phyloP scores from a whole-genome alignment of 768 basidiomycete genomes.

The Lanmaoa rubissima region DNA sequence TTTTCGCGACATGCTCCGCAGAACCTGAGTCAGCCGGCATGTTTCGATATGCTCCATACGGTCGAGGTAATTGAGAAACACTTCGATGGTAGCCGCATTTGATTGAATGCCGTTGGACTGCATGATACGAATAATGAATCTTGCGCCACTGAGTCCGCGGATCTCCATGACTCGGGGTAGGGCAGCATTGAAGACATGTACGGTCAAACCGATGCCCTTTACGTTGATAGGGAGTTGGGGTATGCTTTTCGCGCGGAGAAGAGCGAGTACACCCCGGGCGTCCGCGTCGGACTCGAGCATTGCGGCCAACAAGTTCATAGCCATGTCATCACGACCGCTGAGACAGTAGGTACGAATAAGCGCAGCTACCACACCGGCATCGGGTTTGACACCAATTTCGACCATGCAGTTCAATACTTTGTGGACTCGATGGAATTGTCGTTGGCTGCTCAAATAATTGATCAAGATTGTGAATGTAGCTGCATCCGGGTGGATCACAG shows the following conservation, averaged over 20 bases:
- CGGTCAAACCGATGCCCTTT: conserved; percentile 33
- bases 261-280: conserved; percentile 19
- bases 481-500: conserved; percentile 44
- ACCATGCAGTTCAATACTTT: conserved; percentile 49
- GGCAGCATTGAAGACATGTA: conserved; percentile 60
- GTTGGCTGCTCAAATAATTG: conserved; percentile 46
- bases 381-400: conserved; percentile 40
- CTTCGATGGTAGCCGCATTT: conserved; percentile 52
- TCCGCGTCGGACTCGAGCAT: conserved; percentile 39
- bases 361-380: conserved; percentile 47
- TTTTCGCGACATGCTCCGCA: conserved; percentile 45
- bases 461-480: conserved; percentile 65
- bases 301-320: conserved; percentile 49
- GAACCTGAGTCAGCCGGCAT: conserved; percentile 43
- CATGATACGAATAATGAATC: conserved; percentile 55
- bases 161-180: conserved; percentile 48
- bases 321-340: conserved; percentile 44
- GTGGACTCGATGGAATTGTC: conserved; percentile 45
- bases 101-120: conserved; percentile 45
- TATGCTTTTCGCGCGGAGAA: conserved; percentile 20
- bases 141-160: conserved; percentile 49
- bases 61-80: conserved; percentile 53
- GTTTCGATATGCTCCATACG: conserved; percentile 44
- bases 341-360: conserved; percentile 57
- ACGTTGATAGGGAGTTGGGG: conserved; percentile 28